Evolutionary conservation across 2,329 filamentous ascomycete species (phyloP), one percentile per base, ranked within the genome.

Genomic region (Penicillium decumbens): DNA sequence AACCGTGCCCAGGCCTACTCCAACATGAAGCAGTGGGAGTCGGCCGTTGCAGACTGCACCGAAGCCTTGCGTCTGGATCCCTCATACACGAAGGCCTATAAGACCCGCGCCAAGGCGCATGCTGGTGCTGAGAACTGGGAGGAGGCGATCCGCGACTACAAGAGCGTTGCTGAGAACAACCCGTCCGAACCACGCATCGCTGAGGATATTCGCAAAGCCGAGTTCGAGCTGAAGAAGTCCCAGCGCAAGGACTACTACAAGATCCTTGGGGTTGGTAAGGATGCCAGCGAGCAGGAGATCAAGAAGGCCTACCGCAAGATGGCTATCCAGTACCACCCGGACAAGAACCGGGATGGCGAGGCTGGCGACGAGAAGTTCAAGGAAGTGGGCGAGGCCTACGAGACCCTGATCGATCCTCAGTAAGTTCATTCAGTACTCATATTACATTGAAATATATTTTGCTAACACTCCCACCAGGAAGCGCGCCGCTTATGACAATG

Each of bases 221-320:
- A 98, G 75, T 77, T 96, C 24, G 93, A 98, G 74, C 77, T 97
- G 56, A 98, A 98, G 84, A 97, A 97, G 84, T 88, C 87, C 70
- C 87, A 92, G 74, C 81, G 93, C 54, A 98, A 98, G 74, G 93
- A 98, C 67, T 97, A 95, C 75, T 98, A 98, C 78, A 96, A 96
- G 81, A 95, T 97, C 59, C 82, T 98, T 45, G 88, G 85, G 5
- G 76, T 98, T 7, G 77, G 87, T 50, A 97, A 96, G 78, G 87
- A 91, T 54, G 90, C 90, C 32, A 81, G 81, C 35, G 89, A 95
- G 20, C 78, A 78, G 49, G 83, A 93, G 47, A 93, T 98, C 77
- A 98, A 97, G 80, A 92, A 91, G 76, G 93, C 92, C 1, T 98
- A 98, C 77, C 84, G 92, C 58, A 95, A 93, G 73, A 80, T 95